phyloP scores from a whole-genome alignment of 2,329 filamentous ascomycete genomes.

The Ilyonectria mors-panacis region DNA sequence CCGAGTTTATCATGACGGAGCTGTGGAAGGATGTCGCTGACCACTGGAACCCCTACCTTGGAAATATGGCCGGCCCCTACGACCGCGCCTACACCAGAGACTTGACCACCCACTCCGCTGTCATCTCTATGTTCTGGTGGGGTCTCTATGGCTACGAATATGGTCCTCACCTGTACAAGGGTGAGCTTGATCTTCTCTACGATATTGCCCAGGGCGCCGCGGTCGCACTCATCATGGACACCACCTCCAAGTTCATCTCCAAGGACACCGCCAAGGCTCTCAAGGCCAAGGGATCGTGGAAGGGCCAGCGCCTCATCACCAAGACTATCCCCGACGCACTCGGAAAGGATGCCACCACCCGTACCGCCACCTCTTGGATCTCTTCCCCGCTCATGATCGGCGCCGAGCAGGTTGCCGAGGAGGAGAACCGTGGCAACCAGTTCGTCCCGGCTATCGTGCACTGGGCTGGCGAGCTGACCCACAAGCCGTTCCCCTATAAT shows the following conservation, averaged over 20 bases:
- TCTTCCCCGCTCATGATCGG: slow-evolving; percentile 61
- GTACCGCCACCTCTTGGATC: slow-evolving; percentile 58
- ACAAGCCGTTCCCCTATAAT: slow-evolving; percentile 57
- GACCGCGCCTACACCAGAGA: slow-evolving; percentile 44
- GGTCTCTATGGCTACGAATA: slow-evolving; percentile 58
- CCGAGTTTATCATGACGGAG: slow-evolving; percentile 33
- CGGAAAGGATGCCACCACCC: slow-evolving; percentile 42
- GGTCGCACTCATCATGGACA: slow-evolving; percentile 56
- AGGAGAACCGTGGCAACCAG: slow-evolving; percentile 55
- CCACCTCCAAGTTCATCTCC: slow-evolving; percentile 49
- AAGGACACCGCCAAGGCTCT: slow-evolving; percentile 47
- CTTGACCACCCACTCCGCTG: slow-evolving; percentile 54
- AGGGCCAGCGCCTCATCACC: slow-evolving; percentile 53
- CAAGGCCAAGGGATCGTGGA: slow-evolving; percentile 51
- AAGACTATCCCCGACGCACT: slow-evolving; percentile 56
- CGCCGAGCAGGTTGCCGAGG: slow-evolving; percentile 55
- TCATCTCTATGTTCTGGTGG: slow-evolving; percentile 61
- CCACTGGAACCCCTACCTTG: slow-evolving; percentile 42
- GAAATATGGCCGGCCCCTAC: slow-evolving; percentile 43
- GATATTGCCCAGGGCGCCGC: slow-evolving; percentile 59
- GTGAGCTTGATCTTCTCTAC: slow-evolving; percentile 58
- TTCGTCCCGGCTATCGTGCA: slow-evolving; percentile 63
- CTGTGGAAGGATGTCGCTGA: slow-evolving; percentile 41
- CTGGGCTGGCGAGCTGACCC: slow-evolving; percentile 59
- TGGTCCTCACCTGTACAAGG: slow-evolving; percentile 55